Evolutionary conservation across 441 rosid genomes (phyloP), one percentile per base, ranked within the genome.

Genomic region (Syzygium syzygioides): DNA sequence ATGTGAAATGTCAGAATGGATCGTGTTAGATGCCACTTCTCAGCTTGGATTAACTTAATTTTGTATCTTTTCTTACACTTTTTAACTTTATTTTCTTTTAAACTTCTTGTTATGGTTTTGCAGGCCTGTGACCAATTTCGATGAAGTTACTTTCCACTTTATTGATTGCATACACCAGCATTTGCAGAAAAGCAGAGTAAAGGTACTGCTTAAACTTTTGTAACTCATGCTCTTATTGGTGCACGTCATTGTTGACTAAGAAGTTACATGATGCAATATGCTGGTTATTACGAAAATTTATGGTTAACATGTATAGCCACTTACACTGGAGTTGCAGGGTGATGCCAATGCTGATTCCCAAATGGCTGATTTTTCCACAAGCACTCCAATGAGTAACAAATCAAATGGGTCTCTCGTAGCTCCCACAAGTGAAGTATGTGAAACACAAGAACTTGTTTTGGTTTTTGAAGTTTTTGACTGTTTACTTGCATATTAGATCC

Each of bases 131-230:
- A 88, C 86, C 76, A 95, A 95, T 90, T 96, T 94, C 56, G 96
- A 97, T 88, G 99, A 97, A 94, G 92, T 97, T 84, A 94, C 98
- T 59, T 96, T 93, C 92, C 99, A 97, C 94, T 96, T 94, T 86
- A 92, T 97, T 64, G 98, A 97, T 89, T 96, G 98, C 92, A 94
- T 97, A 86, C 93, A 96, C 88, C 94, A 93, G 80, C 92, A 94
- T 88, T 86, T 95, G 66, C 94, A 90, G 91, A 95, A 93, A 91
- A 93, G 96, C 88, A 96, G 92, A 85, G 86, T 91, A 55, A 95
- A 94, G 98, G 98, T 96, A 93, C 11, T 80, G 89, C 71, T 79
- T 52, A 80, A 37, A 79, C 57, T 45, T n/a, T 60, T 48, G 41
- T 86, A 66, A 66, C 25, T 85, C 45, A 76, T 54, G 57, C 87